Percentiles rank a stretch among this genome's conserved stretches.
phyloP scores from a whole-genome alignment of 768 basidiomycete species.

The Agaricus subrufescens region DNA sequence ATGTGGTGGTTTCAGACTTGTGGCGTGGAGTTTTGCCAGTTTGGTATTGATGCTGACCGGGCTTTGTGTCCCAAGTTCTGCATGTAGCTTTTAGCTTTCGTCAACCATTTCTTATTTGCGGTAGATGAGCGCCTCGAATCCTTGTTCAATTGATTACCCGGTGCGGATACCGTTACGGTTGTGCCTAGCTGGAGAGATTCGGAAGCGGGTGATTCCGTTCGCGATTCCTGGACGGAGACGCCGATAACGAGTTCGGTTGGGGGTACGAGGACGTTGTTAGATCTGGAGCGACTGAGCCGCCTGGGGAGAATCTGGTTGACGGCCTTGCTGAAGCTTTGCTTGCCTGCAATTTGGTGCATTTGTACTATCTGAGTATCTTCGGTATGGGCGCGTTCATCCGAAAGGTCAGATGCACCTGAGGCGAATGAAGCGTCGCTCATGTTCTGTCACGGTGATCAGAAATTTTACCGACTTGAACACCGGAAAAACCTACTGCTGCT shows the following conservation, averaged over 20 bases:
- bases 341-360: conserved; percentile 1
- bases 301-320: conserved; percentile 4
- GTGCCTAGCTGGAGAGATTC: conserved; percentile 5
- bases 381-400: neutral
- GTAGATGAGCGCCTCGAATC: neutral
- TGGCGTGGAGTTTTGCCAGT: neutral
- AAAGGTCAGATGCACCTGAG: conserved; percentile 4
- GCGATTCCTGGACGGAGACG: conserved; percentile 6
- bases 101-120: conserved; percentile 1
- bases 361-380: conserved; percentile 4
- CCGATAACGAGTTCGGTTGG: conserved; percentile 3
- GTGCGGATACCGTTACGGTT: conserved; percentile 7
- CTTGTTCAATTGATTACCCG: neutral
- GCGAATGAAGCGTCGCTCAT: conserved; percentile 7
- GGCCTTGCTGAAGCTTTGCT: conserved; percentile 5
- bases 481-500: conserved; percentile 1
- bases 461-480: neutral
- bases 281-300: conserved; percentile 6
- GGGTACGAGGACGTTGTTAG: neutral
- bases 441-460: neutral
- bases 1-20: neutral
- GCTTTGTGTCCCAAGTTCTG: neutral
- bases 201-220: neutral
- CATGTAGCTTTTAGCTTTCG: conserved; percentile 2
- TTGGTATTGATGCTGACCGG: neutral